Percentiles rank a stretch among this genome's conserved stretches.
These are phyloP conservation scores for Plasmodium knowlesi DNA, from an alignment of 169 alveolate genomes.

Conservation along the genomic window DNA sequence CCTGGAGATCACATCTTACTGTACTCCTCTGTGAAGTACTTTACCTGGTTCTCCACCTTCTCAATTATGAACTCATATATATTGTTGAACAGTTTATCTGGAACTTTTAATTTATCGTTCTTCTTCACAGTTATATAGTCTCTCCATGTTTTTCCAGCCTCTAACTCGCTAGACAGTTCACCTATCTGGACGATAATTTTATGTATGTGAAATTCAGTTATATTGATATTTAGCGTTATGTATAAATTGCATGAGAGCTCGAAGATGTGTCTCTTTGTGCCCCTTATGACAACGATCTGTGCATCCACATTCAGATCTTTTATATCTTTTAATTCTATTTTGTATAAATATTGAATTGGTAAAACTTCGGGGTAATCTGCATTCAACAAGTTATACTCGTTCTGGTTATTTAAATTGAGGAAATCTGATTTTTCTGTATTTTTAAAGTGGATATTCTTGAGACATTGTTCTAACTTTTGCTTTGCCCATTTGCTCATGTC, in stretches of 20 bases:
- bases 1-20: conserved; percentile 10
- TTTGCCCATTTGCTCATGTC: conserved; percentile 79
- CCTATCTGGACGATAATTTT: conserved; percentile 73
- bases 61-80: conserved; percentile 19
- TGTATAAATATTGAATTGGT: conserved; percentile 69
- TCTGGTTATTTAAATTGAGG: conserved; percentile 76
- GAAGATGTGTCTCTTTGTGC: conserved; percentile 87
- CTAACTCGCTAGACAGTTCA: conserved; percentile 84
- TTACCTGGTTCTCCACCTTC: conserved; percentile 34
- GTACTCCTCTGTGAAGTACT: conserved; percentile 38
- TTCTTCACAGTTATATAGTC: conserved; percentile 76
- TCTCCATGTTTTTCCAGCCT: conserved; percentile 82
- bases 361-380: conserved; percentile 31
- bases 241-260: conserved; percentile 83
- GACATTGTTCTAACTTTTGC: conserved; percentile 62
- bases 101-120: conserved; percentile 46
- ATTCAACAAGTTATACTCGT: conserved; percentile 77
- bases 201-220: conserved; percentile 46
- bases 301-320: conserved; percentile 87
- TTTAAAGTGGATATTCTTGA: conserved; percentile 73
- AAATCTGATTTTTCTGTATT: conserved; percentile 74
- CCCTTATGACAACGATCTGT: conserved; percentile 87
- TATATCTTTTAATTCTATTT: conserved; percentile 78
- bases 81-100: conserved; percentile 28
- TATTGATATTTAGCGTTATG: conserved; percentile 28